Base-by-base conservation (phyloP, 345 rosid species). In the Dipteronia dyeriana region DNA sequence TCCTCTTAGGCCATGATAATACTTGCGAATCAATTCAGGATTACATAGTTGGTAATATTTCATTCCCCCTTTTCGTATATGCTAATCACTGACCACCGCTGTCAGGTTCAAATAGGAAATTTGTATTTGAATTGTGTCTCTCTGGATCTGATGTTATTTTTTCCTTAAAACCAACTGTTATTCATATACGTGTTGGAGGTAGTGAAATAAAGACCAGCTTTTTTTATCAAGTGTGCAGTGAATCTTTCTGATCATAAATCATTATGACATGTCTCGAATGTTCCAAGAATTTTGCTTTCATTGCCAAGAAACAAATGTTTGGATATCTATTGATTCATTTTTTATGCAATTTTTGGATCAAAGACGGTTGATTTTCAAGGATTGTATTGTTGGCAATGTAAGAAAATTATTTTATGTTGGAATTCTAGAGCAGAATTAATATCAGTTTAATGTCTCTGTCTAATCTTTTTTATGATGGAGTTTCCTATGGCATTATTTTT, bases 221-320 rank as follows among this genome's bases (percentile, higher is more conserved):
- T 68, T 68, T 20, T 39, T 25, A 43, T 43, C 14, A 4, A 47
- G 25, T 23, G 6, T 11, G 69, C 23, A 7, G 31, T 11, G n/a
- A 45, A 51, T 68, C 59, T 23, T 49, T 4, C 53, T 69, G 20
- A 23, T 69, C 73, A 43, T 68, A 43, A 68, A 43, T 67, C 43
- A 8, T n/a, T 34, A 34, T 66, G 49, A 17, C 4, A 66, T 38
- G 2, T n/a, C 20, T 17, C 25, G 14, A 38, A 5, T 66, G 25
- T n/a, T 38, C 13, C 13, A 7, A 7, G 22, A 7, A 65, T 31
- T 7, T 17, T 34, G 69, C 22, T 45, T 66, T 19, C 4, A 11
- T 38, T 66, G 5, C 6, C 7, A 3, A 16, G 43, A 31, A 31
- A 65, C 38, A 34, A 17, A 9, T 26, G 41, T 31, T 65, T 65